phyloP scores from a whole-genome alignment of 495 filamentous ascomycete genomes.

The Penicillium tannophilum region DNA sequence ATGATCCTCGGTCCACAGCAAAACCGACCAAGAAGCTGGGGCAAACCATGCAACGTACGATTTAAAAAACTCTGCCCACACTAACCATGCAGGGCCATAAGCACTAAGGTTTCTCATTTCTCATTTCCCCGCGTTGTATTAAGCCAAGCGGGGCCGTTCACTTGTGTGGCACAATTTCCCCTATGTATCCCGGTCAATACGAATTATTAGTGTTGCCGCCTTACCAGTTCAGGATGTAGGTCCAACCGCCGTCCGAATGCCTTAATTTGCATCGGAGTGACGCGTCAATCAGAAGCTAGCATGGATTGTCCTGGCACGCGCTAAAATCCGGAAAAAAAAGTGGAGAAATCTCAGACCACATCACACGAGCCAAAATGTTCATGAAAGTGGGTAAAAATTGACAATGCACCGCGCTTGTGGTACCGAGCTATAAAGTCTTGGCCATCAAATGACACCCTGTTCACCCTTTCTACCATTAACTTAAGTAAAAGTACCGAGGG shows the following conservation, averaged over 20 bases:
- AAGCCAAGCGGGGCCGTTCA: slow-evolving; percentile 1
- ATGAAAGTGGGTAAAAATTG: neutral
- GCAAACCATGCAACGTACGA: neutral
- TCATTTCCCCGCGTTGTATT: slow-evolving; percentile 14
- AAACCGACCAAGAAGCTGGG: no score
- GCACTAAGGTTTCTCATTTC: slow-evolving; percentile 6
- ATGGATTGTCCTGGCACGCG: no score
- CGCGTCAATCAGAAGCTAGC: neutral
- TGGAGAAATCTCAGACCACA: neutral
- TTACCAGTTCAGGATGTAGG: neutral
- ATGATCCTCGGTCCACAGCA: neutral
- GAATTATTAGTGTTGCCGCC: neutral
- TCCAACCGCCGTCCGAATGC: neutral
- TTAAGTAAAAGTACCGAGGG: neutral
- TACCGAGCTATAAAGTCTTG: neutral
- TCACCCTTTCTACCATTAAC: neutral
- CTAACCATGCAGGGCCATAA: neutral
- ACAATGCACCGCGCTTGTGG: neutral
- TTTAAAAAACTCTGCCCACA: neutral
- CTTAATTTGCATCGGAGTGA: neutral
- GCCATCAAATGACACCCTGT: neutral
- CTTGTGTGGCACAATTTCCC: neutral
- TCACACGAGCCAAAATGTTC: neutral
- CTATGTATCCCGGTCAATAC: neutral
- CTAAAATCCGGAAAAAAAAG: neutral